Evolutionary conservation across 352 stramenopile species (phyloP).

Genomic region (Phytophthora citricola): DNA sequence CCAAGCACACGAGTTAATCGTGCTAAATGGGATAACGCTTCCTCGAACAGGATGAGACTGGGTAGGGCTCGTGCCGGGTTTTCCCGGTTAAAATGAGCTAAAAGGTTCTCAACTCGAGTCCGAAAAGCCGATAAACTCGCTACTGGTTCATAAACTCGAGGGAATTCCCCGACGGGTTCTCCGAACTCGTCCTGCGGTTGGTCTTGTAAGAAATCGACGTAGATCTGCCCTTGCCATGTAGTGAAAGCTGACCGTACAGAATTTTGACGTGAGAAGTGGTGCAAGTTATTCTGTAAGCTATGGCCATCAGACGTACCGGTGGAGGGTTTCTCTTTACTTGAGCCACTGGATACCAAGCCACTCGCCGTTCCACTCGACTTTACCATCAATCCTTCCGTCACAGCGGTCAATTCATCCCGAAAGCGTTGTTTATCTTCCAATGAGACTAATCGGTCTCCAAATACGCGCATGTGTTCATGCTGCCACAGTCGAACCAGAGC

Average conservation of each 20-base stretch:
- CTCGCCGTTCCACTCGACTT: conserved; percentile 14
- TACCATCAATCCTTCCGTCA: conserved; percentile 52
- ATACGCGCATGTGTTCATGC: conserved; percentile 87
- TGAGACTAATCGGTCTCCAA: conserved; percentile 77
- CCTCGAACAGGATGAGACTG: conserved; percentile 91
- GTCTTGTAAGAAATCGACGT: conserved; percentile 91
- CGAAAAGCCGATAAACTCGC: conserved; percentile 54
- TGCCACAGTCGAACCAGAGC: conserved; percentile 78
- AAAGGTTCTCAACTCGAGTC: conserved; percentile 62
- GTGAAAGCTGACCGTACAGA: conserved; percentile 19
- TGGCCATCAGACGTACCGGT: conserved; percentile 2
- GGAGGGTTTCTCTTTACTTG: conserved; percentile 34
- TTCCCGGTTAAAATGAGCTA: conserved; percentile 86
- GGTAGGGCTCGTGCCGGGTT: conserved; percentile 66
- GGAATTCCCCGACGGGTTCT: conserved; percentile 75
- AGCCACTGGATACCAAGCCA: conserved; percentile 4
- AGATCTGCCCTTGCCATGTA: conserved; percentile 31
- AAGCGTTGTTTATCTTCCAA: conserved; percentile 80
- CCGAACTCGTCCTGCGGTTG: conserved; percentile 86
- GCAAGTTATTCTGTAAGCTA: background rate
- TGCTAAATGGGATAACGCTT: conserved; percentile 88
- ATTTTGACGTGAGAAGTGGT: conserved; percentile 18
- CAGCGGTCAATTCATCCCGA: conserved; percentile 54
- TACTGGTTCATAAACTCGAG: conserved; percentile 85
- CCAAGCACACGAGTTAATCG: conserved; percentile 84